Evolutionary conservation across 768 basidiomycete genomes (phyloP), one percentile per base, ranked within the genome.

Genomic region (Xerocomus potaroensis): DNA sequence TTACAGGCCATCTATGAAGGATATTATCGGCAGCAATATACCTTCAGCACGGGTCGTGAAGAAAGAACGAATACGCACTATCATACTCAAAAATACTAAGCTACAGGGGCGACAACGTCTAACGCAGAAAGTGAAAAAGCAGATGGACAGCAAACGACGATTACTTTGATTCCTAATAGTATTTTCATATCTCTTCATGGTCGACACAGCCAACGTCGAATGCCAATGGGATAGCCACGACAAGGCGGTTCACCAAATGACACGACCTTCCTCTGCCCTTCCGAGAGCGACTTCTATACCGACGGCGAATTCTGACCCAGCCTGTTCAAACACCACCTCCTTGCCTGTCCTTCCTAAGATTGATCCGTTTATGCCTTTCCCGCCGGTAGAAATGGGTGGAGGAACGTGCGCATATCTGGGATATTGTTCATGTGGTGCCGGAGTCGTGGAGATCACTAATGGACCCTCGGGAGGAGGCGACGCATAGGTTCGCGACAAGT

Each of bases 211-310:
- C 15, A 26, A 31, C 31, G 10, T 19, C 35, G n/a, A 19, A 37
- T 24, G 18, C 23, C 43, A 27, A 24, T 18, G 38, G n/a, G 35
- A 31, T 11, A 14, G 41, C 24, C 27, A 36, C 31, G 11, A 18
- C 3, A 8, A 15, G 23, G 23, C 29, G 38, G 41, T n/a, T 63
- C 45, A 65, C 63, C 65, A 65, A 18, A 66, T 49, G 1, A 63
- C 56, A 2, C 62, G 54, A 5, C 66, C 64, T 35, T 68, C 66
- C 30, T 66, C 64, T 21, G 64, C 66, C 39, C 62, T 54, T 48
- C 64, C 63, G 16, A 66, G 51, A 19, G 64, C 59, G 10, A 66
- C 60, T 34, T 66, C 66, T 23, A 68, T 47, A 14, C 64, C 66
- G 23, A 62, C 51, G 1, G 55, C 56, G 22, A 55, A 66, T 37